Conservation (phyloP, 2,329 filamentous ascomycete genomes). For the Hymenotorrendiella dingleyae region DNA sequence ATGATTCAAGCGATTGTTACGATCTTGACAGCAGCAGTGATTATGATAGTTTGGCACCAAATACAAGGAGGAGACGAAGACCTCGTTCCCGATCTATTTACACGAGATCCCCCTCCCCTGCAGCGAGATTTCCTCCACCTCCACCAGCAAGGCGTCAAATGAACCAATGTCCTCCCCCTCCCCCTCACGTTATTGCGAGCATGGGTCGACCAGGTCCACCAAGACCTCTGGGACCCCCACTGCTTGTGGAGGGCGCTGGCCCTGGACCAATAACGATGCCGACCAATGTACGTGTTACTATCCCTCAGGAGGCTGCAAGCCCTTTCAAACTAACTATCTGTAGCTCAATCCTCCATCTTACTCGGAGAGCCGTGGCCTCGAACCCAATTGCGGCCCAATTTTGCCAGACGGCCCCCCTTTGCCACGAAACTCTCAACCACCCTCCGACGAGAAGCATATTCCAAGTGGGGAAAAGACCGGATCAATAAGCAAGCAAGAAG, state of each 20-base stretch:
- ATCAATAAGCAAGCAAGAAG: too few relatives aligned
- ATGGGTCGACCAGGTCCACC: neutral
- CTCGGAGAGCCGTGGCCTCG: conserved; percentile 7
- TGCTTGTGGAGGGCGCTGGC: neutral
- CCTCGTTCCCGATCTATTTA: too few relatives aligned
- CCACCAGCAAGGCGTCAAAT: neutral
- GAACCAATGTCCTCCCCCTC: neutral
- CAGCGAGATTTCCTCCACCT: conserved; percentile 2
- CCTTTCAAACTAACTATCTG: neutral
- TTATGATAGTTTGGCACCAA: too few relatives aligned
- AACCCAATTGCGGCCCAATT: too few relatives aligned
- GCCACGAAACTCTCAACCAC: neutral
- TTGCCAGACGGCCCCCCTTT: too few relatives aligned
- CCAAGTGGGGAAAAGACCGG: neutral
- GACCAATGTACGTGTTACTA: neutral
- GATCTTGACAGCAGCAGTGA: conserved; percentile 7
- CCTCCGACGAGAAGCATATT: neutral
- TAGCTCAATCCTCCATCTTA: conserved; percentile 9
- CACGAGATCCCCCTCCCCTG: too few relatives aligned
- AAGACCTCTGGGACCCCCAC: neutral
- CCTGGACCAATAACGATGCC: neutral
- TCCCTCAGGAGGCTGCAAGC: too few relatives aligned
- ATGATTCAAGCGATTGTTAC: conserved; percentile 4
- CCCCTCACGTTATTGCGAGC: neutral
- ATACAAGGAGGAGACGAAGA: too few relatives aligned